A percentile compares a stretch with the other conserved stretches of the same genome.
Conservation (phyloP, 2,329 filamentous ascomycete genomes). For the Paecilomyces variotii region DNA sequence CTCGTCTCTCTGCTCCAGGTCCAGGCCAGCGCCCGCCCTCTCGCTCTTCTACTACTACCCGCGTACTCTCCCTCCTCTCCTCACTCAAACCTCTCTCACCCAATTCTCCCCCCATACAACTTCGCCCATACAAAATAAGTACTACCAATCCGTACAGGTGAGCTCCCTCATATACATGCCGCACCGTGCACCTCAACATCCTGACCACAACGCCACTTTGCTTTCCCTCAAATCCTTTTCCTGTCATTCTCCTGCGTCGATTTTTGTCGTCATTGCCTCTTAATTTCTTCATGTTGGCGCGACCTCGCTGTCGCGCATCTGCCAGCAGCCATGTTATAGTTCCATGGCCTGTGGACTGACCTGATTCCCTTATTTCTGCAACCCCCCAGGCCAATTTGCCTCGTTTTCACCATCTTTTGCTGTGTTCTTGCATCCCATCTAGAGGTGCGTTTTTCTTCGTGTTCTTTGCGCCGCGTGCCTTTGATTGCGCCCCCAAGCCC, state of each 20-base stretch:
- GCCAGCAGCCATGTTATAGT: slow-evolving; percentile 13
- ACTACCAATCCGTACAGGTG: slow-evolving; percentile 29
- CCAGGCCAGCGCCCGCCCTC: slow-evolving; percentile 2
- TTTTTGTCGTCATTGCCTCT: slow-evolving; percentile 12
- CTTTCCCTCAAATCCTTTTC: slow-evolving; percentile 9
- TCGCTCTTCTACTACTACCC: slow-evolving; percentile 23
- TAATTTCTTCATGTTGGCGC: slow-evolving; percentile 16
- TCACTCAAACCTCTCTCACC: slow-evolving; percentile 21
- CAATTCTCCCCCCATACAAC: slow-evolving; percentile 27
- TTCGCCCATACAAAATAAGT: slow-evolving; percentile 29
- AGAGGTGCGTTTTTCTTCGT: slow-evolving; percentile 11
- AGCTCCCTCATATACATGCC: slow-evolving; percentile 23
- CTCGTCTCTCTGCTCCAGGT: background rate
- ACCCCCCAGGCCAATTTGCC: background rate
- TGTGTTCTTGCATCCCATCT: slow-evolving; percentile 6
- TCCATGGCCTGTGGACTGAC: slow-evolving; percentile 7
- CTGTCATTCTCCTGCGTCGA: slow-evolving; percentile 3
- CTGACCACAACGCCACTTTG: slow-evolving; percentile 17
- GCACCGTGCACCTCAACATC: slow-evolving; percentile 15
- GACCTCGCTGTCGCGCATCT: slow-evolving; percentile 15
- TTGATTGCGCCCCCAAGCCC: slow-evolving; percentile 12
- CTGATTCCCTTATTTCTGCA: slow-evolving; percentile 2
- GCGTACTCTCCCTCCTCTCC: slow-evolving; percentile 21
- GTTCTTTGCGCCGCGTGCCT: slow-evolving; percentile 11
- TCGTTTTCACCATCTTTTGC: background rate